These are phyloP conservation scores for Silene uniflora DNA, from an alignment of 148 eudicot species.

Conservation along the genomic window DNA sequence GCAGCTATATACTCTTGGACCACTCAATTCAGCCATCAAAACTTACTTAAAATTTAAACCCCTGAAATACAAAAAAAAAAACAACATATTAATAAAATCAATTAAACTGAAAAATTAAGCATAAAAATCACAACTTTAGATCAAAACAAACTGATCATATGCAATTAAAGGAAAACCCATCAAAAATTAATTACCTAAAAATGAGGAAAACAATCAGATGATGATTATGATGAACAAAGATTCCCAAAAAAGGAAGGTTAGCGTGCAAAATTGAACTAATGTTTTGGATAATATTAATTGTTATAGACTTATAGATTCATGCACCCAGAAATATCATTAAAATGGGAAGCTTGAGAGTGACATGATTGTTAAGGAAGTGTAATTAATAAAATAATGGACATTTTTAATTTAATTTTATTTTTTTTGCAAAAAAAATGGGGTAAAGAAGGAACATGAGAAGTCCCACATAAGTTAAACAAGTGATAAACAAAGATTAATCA, in stretches of 20 bases:
- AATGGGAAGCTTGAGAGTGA: constrained; percentile 11
- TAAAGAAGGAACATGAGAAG: not conserved
- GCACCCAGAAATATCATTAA: not conserved
- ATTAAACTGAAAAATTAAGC: constrained; percentile 9
- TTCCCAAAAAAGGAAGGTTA: not conserved
- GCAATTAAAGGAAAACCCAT: not conserved
- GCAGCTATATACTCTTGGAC: constrained; percentile 48
- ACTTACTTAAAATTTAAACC: not conserved
- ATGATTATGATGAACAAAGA: not conserved
- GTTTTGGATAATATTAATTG: not conserved
- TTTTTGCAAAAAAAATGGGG: not conserved
- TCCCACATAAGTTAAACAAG: not conserved
- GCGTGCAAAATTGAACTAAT: constrained; percentile 5
- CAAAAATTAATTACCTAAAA: constrained; percentile 2
- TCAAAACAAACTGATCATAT: not conserved
- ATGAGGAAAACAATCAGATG: not conserved
- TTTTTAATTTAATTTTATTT: not conserved
- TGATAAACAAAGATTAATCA: not conserved
- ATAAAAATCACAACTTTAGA: constrained; percentile 5
- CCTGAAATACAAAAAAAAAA: not conserved
- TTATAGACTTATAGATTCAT: not conserved
- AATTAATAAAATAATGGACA: not conserved
- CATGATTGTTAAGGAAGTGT: constrained; percentile 11
- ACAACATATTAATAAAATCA: not conserved
- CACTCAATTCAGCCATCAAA: constrained; percentile 39